Percentiles rank a stretch among this genome's conserved stretches.
phyloP scores from a whole-genome alignment of 352 stramenopile species.

The Phytopythium kandeliae region DNA sequence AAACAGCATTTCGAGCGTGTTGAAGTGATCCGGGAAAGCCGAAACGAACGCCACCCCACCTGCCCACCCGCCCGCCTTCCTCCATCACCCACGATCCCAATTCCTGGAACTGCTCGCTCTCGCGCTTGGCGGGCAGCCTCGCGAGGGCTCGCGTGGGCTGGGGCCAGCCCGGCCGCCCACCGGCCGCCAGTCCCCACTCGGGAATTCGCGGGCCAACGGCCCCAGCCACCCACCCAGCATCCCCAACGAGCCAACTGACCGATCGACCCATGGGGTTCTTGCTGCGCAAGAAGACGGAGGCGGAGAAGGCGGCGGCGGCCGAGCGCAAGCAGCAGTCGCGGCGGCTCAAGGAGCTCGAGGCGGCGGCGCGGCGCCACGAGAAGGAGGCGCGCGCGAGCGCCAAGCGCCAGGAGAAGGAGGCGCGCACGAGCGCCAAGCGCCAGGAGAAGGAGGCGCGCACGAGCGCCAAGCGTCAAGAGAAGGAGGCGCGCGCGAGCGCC shows the following conservation, averaged over 20 bases:
- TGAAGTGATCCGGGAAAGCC: no score
- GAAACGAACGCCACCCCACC: no score
- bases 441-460: no score
- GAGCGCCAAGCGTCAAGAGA: slow-evolving; percentile 2
- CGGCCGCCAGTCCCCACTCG: slow-evolving; percentile 10
- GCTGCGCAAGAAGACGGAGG: slow-evolving; percentile 19
- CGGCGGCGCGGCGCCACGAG: slow-evolving; percentile 7
- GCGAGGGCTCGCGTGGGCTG: no score
- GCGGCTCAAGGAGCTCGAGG: slow-evolving; percentile 19
- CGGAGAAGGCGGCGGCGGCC: slow-evolving; percentile 15
- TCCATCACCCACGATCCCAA: no score
- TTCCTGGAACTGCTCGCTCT: no score
- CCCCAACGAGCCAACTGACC: no score
- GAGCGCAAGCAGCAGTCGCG: background rate
- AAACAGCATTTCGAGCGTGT: no score
- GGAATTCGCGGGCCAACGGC: slow-evolving; percentile 26
- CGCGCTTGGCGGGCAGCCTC: no score
- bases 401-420: slow-evolving; percentile 16
- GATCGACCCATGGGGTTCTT: slow-evolving; percentile 22
- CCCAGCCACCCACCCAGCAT: no score
- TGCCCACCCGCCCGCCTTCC: no score
- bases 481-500: background rate
- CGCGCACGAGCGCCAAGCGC: slow-evolving; percentile 14
- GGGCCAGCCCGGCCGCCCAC: no score
- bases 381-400: slow-evolving; percentile 1